Base-by-base conservation (phyloP, 2,329 filamentous ascomycete genomes). In the Curvularia eragrostidis region DNA sequence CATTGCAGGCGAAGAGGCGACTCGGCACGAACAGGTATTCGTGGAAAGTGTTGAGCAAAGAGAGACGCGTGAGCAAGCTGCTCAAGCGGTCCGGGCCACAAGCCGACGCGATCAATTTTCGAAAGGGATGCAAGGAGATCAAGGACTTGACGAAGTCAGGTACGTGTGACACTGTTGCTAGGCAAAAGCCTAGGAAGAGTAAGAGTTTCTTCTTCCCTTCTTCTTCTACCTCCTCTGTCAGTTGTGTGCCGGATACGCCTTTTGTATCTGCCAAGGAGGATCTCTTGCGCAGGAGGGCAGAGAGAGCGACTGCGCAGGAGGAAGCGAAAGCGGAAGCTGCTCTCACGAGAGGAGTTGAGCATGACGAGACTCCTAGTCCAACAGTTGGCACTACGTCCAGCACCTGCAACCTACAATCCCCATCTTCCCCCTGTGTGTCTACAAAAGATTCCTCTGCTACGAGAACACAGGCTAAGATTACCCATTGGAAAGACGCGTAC, bases 401-500 rank as follows among this genome's bases (percentile, higher is more conserved):
- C 59, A 30, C 44, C 1, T 39, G 47, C 10, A 28, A 18, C 24
- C 3, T n/a, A 8, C 4, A 15, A 5, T 5, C 26, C 7, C 0
- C n/a, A 18, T 28, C 26, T 19, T 8, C 38, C 13, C 19, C 8
- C 13, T 34, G 12, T 34, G 32, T 15, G 12, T 6, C 32, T 12
- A 34, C 13, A 13, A 5, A 12, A 12, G 12, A 34, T 24, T 26
- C 28, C 23, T 42, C 36, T 6, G n/a, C n/a, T n/a, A 2, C 36
- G 7, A 49, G 36, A 47, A 9, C 23, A 26, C 49, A 54, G 44
- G 62, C 64, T 67, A 71, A 66, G 47, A 59, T 48, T 8, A 42
- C 52, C 34, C 81, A 32, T 78, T 85, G 74, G 46, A 69, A 68
- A 76, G 74, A 75, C 56, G 55, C 67, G n/a, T 86, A 87, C 68